phyloP scores from a whole-genome alignment of 169 alveolate species.

The Plasmodium vivax region DNA sequence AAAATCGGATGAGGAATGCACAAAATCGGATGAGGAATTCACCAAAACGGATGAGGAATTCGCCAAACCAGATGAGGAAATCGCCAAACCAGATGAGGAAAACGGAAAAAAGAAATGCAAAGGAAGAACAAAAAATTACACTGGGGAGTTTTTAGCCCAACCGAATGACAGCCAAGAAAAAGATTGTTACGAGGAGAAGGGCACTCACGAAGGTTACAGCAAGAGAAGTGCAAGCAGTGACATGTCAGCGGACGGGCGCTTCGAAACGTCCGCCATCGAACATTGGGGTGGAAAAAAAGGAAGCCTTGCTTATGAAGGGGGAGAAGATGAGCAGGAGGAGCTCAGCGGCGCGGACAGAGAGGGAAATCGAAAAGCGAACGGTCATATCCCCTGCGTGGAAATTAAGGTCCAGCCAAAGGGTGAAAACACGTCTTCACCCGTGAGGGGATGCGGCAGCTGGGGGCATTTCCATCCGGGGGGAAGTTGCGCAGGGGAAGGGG shows the following conservation, averaged over 20 bases:
- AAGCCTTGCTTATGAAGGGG: neutral
- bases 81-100: neutral
- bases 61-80: neutral
- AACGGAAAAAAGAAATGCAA: neutral
- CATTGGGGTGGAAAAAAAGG: neutral
- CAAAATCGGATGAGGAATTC: too few relatives aligned
- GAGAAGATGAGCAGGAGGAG: neutral
- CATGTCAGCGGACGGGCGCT: neutral
- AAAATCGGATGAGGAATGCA: too few relatives aligned
- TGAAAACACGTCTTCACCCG: neutral
- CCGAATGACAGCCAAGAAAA: neutral
- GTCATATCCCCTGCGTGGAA: neutral
- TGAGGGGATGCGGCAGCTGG: neutral
- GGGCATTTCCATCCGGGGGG: neutral
- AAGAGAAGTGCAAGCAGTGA: neutral
- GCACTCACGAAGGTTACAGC: neutral
- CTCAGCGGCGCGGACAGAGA: neutral
- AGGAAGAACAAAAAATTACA: neutral
- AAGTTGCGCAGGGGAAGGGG: neutral
- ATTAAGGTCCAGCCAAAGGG: neutral
- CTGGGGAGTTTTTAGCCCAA: slow-evolving; percentile 7
- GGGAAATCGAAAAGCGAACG: neutral
- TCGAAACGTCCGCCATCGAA: neutral
- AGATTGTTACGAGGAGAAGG: neutral
- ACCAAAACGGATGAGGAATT: neutral